A percentile compares a stretch with the other conserved stretches of the same genome.
These are phyloP conservation scores for Pezicula rhizophila DNA, from an alignment of 2,329 filamentous ascomycete species.

Conservation along the genomic window DNA sequence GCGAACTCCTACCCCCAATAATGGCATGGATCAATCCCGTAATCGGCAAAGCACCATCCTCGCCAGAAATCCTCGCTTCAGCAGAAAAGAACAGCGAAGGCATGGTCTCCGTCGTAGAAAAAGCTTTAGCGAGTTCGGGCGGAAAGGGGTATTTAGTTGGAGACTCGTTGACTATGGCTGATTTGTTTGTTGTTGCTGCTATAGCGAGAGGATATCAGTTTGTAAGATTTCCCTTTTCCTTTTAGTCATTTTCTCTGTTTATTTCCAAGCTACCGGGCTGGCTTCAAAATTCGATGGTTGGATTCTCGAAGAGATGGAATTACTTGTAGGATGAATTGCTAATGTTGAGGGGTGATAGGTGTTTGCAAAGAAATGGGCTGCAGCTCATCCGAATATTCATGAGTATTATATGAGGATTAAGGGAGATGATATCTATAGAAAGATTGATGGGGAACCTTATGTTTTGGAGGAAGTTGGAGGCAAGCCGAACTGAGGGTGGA, in stretches of 20 bases:
- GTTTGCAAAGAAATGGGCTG: constrained; percentile 15
- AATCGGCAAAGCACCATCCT: constrained; percentile 13
- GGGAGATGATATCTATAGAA: constrained; percentile 11
- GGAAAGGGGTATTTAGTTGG: constrained; percentile 16
- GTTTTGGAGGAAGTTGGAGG: constrained; percentile 5
- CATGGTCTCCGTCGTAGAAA: constrained; percentile 13
- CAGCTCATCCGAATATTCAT: constrained; percentile 13
- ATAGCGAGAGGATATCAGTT: constrained; percentile 17
- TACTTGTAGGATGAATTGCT: neutral
- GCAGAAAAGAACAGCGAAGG: constrained; percentile 13
- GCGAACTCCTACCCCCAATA: constrained; percentile 17
- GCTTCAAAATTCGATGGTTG: no score
- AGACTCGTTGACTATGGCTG: constrained; percentile 12
- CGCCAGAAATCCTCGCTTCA: constrained; percentile 13
- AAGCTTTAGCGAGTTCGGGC: constrained; percentile 5
- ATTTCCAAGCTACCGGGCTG: neutral
- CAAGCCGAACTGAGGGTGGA: constrained; percentile 1
- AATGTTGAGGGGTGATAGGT: constrained; percentile 5
- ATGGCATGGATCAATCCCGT: constrained; percentile 19
- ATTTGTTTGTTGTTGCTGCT: constrained; percentile 17
- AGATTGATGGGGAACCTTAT: constrained; percentile 6
- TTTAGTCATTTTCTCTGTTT: neutral
- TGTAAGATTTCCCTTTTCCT: constrained; percentile 2
- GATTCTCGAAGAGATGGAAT: no score
- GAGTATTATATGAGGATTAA: constrained; percentile 16